Conservation (phyloP, 2,329 filamentous ascomycete genomes). For the Phoma sp. region DNA sequence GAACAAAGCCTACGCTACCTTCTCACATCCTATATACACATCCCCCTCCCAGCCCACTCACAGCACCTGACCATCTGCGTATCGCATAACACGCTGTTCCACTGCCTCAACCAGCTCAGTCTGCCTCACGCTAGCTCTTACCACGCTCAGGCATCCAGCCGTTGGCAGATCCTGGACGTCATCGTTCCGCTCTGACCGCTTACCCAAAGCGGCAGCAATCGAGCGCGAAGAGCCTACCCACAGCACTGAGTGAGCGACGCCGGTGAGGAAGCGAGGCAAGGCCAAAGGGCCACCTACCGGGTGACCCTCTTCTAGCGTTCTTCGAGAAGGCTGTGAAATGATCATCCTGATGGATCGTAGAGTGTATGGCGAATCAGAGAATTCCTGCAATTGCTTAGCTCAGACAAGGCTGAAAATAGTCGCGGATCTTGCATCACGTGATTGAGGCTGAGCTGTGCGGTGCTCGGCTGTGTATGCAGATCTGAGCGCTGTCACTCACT, state of each 20-base stretch:
- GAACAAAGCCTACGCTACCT: not conserved
- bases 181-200: not conserved
- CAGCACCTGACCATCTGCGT: slow-evolving; percentile 7
- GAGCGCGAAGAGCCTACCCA: not conserved
- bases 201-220: not conserved
- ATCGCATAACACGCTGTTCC: not conserved
- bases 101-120: slow-evolving; percentile 3
- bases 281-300: not conserved
- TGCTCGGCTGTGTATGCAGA: not conserved
- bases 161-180: not conserved
- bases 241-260: not conserved
- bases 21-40: slow-evolving; percentile 2
- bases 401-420: not conserved
- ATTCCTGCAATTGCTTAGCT: not conserved
- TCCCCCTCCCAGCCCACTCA: not conserved
- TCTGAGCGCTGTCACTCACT: not conserved
- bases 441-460: slow-evolving; percentile 13
- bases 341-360: not conserved
- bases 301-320: slow-evolving; percentile 1
- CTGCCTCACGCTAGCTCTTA: slow-evolving; percentile 5
- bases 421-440: not conserved
- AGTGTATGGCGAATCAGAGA: not conserved
- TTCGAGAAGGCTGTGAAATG: slow-evolving; percentile 12
- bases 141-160: slow-evolving; percentile 1
- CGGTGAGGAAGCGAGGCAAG: not conserved